Conservation (phyloP, 192 early-diverging fungal species). For the Glomus cerebriforme region DNA sequence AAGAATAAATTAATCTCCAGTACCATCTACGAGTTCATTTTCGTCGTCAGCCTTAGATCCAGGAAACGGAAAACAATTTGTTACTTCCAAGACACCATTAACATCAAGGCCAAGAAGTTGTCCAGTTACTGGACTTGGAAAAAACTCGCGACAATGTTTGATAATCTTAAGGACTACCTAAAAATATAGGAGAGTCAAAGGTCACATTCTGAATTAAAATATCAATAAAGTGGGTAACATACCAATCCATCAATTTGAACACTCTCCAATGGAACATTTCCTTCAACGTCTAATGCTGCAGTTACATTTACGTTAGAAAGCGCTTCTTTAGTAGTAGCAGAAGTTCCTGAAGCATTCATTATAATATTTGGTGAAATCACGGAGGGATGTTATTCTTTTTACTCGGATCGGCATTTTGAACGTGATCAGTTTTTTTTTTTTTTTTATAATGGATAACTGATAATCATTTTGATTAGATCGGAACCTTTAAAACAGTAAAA, state of each 20-base stretch:
- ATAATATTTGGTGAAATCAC: background rate
- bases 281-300: constrained; percentile 64
- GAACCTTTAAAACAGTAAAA: too few species aligned
- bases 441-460: background rate
- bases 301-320: constrained; percentile 33
- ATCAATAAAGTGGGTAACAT: constrained; percentile 16
- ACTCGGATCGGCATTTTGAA: background rate
- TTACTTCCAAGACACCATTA: constrained; percentile 87
- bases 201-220: too few species aligned
- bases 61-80: constrained; percentile 89
- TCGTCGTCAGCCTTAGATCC: constrained; percentile 41
- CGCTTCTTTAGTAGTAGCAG: background rate
- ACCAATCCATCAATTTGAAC: constrained; percentile 80
- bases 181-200: background rate
- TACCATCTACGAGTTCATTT: constrained; percentile 32
- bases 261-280: constrained; percentile 50
- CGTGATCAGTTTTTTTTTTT: background rate
- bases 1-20: background rate
- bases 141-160: constrained; percentile 91
- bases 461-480: background rate
- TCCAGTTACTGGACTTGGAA: constrained; percentile 81
- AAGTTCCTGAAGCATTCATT: background rate
- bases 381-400: too few species aligned
- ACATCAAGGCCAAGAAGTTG: constrained; percentile 95
- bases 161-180: constrained; percentile 93